Evolutionary conservation across 768 basidiomycete species (phyloP).

Genomic region (Floccularia luteovirens): DNA sequence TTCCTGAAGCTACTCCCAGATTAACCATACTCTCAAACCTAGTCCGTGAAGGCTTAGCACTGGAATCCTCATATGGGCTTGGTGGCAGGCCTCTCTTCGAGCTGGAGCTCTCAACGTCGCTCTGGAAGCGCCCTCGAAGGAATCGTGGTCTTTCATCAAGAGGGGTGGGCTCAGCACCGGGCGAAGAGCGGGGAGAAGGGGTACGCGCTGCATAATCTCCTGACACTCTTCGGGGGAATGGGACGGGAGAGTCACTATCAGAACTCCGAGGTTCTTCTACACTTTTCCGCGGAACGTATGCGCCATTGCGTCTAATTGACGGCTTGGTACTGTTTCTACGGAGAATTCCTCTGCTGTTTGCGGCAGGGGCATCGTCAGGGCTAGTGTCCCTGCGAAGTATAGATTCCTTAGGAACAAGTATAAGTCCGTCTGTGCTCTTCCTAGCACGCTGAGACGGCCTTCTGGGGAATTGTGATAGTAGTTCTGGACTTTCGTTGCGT

Average conservation of each 20-base stretch:
- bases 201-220: conserved; percentile 30
- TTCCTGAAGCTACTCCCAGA: conserved; percentile 41
- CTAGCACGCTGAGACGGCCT: conserved; percentile 58
- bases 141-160: conserved; percentile 28
- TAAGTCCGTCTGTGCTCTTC: conserved; percentile 52
- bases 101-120: conserved; percentile 58
- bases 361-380: conserved; percentile 31
- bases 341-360: conserved; percentile 36
- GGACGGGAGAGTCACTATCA: conserved; percentile 38
- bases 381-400: conserved; percentile 45
- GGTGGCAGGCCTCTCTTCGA: conserved; percentile 48
- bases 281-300: conserved; percentile 31
- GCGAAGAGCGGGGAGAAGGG: conserved; percentile 32
- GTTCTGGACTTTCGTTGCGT: conserved; percentile 39
- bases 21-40: conserved; percentile 72
- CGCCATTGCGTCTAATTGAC: conserved; percentile 31
- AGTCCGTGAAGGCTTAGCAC: conserved; percentile 42
- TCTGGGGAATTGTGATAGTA: conserved; percentile 40
- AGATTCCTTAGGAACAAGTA: conserved; percentile 41
- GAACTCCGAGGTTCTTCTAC: conserved; percentile 22
- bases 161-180: conserved; percentile 22
- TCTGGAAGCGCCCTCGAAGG: conserved; percentile 64
- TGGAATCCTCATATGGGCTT: conserved; percentile 63
- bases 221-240: conserved; percentile 58
- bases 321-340: conserved; percentile 55